Conservation (phyloP, 805 yeast genomes). For the Lachancea dasiensis region DNA sequence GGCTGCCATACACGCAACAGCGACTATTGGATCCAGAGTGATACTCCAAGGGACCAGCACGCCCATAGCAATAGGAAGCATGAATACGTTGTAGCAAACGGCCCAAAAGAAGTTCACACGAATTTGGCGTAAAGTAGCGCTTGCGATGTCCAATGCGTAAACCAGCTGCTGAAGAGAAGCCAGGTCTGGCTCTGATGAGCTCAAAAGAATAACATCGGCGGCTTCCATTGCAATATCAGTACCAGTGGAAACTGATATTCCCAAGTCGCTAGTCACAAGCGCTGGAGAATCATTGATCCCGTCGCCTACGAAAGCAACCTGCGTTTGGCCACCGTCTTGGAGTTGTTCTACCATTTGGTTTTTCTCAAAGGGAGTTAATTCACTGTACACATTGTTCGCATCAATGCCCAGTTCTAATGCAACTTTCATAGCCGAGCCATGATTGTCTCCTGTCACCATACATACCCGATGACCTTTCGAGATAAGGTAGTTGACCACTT, state of each 20-base stretch:
- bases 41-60: slow-evolving; percentile 73
- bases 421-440: slow-evolving; percentile 52
- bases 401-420: slow-evolving; percentile 67
- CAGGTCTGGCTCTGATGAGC: slow-evolving; percentile 28
- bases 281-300: slow-evolving; percentile 99
- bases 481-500: slow-evolving; percentile 51
- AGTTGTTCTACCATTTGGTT: slow-evolving; percentile 56
- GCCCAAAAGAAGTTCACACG: slow-evolving; percentile 86
- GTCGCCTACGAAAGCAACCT: slow-evolving; percentile 90
- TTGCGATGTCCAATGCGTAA: slow-evolving; percentile 62
- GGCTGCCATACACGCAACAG: slow-evolving; percentile 89
- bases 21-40: slow-evolving; percentile 79
- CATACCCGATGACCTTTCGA: slow-evolving; percentile 56
- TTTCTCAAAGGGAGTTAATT: slow-evolving; percentile 72
- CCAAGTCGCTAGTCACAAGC: slow-evolving; percentile 77
- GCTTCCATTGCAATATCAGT: slow-evolving; percentile 95
- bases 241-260: slow-evolving; percentile 87
- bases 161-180: slow-evolving; percentile 43
- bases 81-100: slow-evolving; percentile 68
- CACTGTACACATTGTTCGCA: slow-evolving; percentile 58
- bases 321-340: slow-evolving; percentile 37
- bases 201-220: slow-evolving; percentile 83
- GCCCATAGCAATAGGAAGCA: slow-evolving; percentile 95
- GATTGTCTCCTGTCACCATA: slow-evolving; percentile 86
- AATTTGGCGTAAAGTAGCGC: slow-evolving; percentile 64